Evolutionary conservation across 2,329 filamentous ascomycete species (phyloP).

Genomic region (Sporothrix curviconia): DNA sequence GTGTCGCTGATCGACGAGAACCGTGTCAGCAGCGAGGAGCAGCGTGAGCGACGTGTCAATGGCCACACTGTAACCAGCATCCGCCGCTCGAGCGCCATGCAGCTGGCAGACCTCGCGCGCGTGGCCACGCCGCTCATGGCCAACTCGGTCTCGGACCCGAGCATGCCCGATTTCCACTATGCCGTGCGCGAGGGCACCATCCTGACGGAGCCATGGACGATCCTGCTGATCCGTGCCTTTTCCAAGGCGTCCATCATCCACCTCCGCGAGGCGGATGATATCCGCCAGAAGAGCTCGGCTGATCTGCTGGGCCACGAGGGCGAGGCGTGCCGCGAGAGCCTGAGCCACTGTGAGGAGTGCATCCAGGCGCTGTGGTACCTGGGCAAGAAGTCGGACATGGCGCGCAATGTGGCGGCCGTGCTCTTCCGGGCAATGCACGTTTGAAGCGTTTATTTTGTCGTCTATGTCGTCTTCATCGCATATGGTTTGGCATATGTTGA

Average conservation of each 20-base stretch:
- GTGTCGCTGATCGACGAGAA: constrained; percentile 44
- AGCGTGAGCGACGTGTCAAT: constrained; percentile 24
- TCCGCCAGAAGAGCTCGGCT: constrained; percentile 21
- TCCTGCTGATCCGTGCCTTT: constrained; percentile 47
- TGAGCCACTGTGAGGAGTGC: constrained; percentile 40
- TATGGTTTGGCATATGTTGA: neutral
- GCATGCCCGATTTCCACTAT: constrained; percentile 42
- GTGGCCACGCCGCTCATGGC: constrained; percentile 32
- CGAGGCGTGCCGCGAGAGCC: constrained; percentile 22
- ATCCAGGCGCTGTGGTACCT: constrained; percentile 48
- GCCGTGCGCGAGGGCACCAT: constrained; percentile 48
- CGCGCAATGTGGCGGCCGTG: constrained; percentile 39
- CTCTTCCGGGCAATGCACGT: constrained; percentile 61
- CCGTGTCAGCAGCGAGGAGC: constrained; percentile 23
- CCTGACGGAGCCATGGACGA: constrained; percentile 55
- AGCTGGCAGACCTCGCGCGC: constrained; percentile 43
- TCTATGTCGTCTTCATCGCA: neutral
- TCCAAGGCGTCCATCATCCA: constrained; percentile 37
- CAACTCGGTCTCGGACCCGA: constrained; percentile 19
- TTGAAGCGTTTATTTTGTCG: neutral
- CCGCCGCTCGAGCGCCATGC: constrained; percentile 36
- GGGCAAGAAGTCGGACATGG: constrained; percentile 48
- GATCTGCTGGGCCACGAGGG: constrained; percentile 23
- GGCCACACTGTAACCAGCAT: constrained; percentile 34
- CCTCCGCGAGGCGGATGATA: constrained; percentile 31